Conservation (phyloP, 169 alveolate species). For the Ichthyophthirius multifiliis region DNA sequence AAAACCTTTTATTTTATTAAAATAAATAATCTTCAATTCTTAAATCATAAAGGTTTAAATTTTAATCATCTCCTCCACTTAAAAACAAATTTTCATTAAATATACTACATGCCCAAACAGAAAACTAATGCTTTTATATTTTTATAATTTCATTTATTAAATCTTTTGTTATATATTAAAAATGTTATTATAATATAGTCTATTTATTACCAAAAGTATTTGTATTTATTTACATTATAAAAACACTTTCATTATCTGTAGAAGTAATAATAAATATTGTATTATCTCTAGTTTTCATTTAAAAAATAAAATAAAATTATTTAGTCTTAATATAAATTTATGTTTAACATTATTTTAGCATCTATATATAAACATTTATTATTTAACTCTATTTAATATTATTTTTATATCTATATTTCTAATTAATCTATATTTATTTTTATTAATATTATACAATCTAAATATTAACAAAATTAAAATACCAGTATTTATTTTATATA, state of each 20-base stretch:
- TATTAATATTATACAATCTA: not conserved
- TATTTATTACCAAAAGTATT: not conserved
- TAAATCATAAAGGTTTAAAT: not conserved
- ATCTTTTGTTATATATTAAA: not conserved
- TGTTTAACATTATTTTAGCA: not conserved
- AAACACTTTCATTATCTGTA: slow-evolving; percentile 1
- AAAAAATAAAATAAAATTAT: not conserved
- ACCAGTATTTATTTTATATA: not conserved
- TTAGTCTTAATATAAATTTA: not conserved
- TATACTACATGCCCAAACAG: slow-evolving; percentile 17
- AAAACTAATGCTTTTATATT: not conserved
- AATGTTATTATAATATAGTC: not conserved
- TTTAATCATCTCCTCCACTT: slow-evolving; percentile 17
- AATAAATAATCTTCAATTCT: not conserved
- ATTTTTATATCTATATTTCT: not conserved
- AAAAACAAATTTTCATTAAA: not conserved
- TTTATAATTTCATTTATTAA: not conserved
- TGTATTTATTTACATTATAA: not conserved
- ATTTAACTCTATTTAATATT: not conserved
- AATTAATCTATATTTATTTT: not conserved
- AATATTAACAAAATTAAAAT: not conserved
- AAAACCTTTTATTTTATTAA: not conserved
- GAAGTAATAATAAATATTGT: not conserved
- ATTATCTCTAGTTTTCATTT: not conserved
- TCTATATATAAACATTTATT: not conserved